Conservation (phyloP, 2,329 filamentous ascomycete species). For the Epichloe sibirici region DNA sequence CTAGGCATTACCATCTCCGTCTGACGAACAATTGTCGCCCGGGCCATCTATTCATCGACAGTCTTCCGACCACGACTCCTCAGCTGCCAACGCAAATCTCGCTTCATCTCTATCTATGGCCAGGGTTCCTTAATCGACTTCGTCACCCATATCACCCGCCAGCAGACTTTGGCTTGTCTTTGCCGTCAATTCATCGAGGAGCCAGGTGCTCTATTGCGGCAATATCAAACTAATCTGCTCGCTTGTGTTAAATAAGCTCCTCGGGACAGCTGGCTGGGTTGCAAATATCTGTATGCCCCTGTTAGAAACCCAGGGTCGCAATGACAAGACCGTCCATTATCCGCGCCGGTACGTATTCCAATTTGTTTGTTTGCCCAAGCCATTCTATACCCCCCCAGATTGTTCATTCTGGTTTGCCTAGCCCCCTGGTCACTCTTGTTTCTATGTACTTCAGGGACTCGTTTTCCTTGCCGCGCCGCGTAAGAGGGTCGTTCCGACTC, state of each 20-base stretch:
- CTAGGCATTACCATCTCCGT: neutral
- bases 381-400: neutral
- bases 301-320: neutral
- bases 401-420: slow-evolving; percentile 7
- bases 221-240: neutral
- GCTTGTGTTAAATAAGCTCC: neutral
- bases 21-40: neutral
- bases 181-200: neutral
- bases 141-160: neutral
- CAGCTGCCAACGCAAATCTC: slow-evolving; percentile 1
- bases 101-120: neutral
- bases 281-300: neutral
- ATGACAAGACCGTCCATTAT: slow-evolving; percentile 50
- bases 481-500: neutral
- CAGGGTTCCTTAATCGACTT: neutral
- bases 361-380: neutral
- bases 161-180: neutral
- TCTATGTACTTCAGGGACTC: slow-evolving; percentile 2
- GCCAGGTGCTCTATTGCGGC: neutral
- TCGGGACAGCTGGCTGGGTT: neutral
- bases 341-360: slow-evolving; percentile 43
- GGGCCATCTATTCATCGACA: neutral
- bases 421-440: slow-evolving; percentile 4
- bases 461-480: slow-evolving; percentile 6
- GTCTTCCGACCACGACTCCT: neutral